These are phyloP conservation scores for Pelargonium citronellum DNA, from an alignment of 441 rosid species.

Conservation along the genomic window DNA sequence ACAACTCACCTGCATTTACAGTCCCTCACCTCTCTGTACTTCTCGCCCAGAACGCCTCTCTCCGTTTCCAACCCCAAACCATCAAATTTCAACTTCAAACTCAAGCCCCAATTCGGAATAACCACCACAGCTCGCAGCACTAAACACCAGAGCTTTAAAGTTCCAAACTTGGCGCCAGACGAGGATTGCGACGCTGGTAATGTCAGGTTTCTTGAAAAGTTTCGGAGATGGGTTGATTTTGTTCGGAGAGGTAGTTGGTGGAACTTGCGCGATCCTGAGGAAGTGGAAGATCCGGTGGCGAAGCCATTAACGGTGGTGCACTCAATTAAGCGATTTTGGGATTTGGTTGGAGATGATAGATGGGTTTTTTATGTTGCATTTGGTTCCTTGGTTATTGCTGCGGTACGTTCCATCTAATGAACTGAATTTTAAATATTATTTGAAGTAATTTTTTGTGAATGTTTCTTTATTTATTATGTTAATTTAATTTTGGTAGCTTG, in stretches of 20 bases:
- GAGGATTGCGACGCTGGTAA: neutral
- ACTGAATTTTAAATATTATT: neutral
- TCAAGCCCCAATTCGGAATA: neutral
- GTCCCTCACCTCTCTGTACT: neutral
- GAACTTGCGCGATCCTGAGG: constrained; percentile 24
- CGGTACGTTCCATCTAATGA: constrained; percentile 24
- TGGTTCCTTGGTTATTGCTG: constrained; percentile 37
- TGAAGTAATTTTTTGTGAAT: neutral
- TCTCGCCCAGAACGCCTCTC: neutral
- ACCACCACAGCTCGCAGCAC: constrained; percentile 5
- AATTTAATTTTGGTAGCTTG: neutral
- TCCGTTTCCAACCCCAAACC: neutral
- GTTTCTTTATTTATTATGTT: neutral
- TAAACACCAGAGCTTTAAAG: constrained; percentile 14
- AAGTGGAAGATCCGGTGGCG: constrained; percentile 12
- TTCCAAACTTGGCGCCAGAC: neutral
- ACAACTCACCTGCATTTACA: neutral
- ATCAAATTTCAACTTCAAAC: constrained; percentile 5
- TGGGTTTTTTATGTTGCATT: constrained; percentile 37
- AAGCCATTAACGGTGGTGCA: constrained; percentile 24
- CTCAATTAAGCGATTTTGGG: constrained; percentile 34
- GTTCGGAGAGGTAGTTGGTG: constrained; percentile 32
- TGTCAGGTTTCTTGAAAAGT: neutral
- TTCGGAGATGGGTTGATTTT: neutral
- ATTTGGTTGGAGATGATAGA: constrained; percentile 33